A percentile compares a stretch with the other conserved stretches of the same genome.
Evolutionary conservation across 164 flowering plant genomes (phyloP).

Genomic region (Annona cherimola): DNA sequence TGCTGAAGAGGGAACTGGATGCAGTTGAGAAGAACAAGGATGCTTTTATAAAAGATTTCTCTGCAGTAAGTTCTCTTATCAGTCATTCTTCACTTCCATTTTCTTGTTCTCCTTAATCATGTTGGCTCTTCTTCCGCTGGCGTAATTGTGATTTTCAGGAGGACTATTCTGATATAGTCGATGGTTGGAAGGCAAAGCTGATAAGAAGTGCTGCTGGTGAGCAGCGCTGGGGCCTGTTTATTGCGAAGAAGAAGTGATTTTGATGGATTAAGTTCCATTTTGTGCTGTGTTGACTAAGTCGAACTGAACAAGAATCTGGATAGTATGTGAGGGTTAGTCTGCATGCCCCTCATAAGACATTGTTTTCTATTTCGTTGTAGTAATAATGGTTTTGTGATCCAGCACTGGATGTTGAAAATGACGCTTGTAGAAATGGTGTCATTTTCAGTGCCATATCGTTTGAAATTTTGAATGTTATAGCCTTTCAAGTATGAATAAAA

Average conservation of each 20-base stretch:
- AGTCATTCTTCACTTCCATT: neutral
- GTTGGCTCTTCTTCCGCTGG: neutral
- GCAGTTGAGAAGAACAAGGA: constrained; percentile 65
- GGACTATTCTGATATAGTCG: constrained; percentile 81
- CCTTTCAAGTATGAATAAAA: too few species aligned
- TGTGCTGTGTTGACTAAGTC: neutral
- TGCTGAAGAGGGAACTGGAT: constrained; percentile 64
- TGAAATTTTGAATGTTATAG: too few species aligned
- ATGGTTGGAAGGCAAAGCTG: constrained; percentile 90
- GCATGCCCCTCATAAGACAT: too few species aligned
- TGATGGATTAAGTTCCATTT: neutral
- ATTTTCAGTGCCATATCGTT: too few species aligned
- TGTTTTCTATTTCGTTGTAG: too few species aligned
- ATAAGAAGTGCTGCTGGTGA: constrained; percentile 71
- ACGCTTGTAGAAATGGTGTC: too few species aligned
- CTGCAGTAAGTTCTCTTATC: constrained; percentile 41
- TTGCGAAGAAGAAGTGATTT: constrained; percentile 58
- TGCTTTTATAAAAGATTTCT: constrained; percentile 63
- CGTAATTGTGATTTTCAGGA: constrained; percentile 38
- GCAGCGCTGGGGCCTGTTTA: constrained; percentile 94
- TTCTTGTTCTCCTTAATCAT: neutral
- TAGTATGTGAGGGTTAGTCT: too few species aligned
- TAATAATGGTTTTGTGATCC: too few species aligned
- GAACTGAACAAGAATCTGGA: neutral
- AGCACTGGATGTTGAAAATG: too few species aligned